A percentile compares a stretch with the other conserved stretches of the same genome.
Conservation (phyloP, 768 basidiomycete species). For the Lactifluus piperatus region DNA sequence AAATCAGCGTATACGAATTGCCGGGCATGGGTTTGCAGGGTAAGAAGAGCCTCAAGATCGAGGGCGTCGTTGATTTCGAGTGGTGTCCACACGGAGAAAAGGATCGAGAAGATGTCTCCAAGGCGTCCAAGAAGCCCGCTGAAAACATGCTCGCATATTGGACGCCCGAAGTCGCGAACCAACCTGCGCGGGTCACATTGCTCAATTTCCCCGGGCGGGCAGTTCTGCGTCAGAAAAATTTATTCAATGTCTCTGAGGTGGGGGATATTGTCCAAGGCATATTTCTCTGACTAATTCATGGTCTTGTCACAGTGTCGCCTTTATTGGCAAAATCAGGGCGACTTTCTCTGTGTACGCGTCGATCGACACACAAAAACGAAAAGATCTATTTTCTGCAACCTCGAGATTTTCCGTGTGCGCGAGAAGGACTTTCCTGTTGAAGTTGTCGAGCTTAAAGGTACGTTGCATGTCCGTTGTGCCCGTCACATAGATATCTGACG, state of each 20-base stretch:
- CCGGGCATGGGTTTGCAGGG: constrained; percentile 91
- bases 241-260: constrained; percentile 97
- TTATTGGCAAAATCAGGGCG: constrained; percentile 97
- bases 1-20: constrained; percentile 94
- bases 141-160: constrained; percentile 97
- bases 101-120: constrained; percentile 63
- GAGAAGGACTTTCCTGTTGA: constrained; percentile 98
- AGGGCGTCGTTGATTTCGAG: constrained; percentile 96
- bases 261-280: constrained; percentile 25
- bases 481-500: constrained; percentile 26
- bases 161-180: constrained; percentile 94
- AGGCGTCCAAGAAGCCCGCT: constrained; percentile 50
- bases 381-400: constrained; percentile 95
- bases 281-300: not conserved
- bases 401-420: constrained; percentile 94
- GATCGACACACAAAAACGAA: constrained; percentile 98
- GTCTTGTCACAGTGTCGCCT: constrained; percentile 71
- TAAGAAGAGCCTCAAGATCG: constrained; percentile 95
- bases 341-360: constrained; percentile 98
- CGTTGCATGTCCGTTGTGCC: not conserved
- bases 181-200: constrained; percentile 94
- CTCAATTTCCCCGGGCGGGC: constrained; percentile 79
- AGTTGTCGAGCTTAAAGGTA: constrained; percentile 94
- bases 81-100: constrained; percentile 94
- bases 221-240: constrained; percentile 86